Base-by-base conservation (phyloP, 1,284 basidiomycete genomes). In the Gastroboletus turbinatus region DNA sequence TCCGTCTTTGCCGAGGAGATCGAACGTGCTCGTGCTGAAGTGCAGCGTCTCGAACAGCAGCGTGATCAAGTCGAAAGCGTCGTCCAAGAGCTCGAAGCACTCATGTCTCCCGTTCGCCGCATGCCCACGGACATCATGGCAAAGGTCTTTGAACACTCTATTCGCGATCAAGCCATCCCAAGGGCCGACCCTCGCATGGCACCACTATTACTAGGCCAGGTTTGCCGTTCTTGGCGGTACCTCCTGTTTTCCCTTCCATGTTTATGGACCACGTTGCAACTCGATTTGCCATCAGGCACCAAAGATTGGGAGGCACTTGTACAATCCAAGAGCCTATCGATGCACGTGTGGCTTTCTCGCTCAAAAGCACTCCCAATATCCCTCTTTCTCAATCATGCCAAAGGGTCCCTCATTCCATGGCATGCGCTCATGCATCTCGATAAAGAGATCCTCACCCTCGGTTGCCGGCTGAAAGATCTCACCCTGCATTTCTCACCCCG, bases 21-120 rank as follows among this genome's bases (percentile, higher is more conserved):
- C 29, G 65, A 64, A 10, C 48, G 32, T n/a, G 67, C 61, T 0
- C 65, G 71, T 29, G 63, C 55, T 1, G 52, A 58, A 17, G 33
- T 71, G 4, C 43, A 4, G 0, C 46, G 38, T 32, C 67, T 73
- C 23, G 67, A 73, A 27, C 46, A 36, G 0, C 56, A 59, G 21
- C 59, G 62, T 4, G 50, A 52, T 4, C 42, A 46, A 0, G 50
- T 63, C 19, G 33, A 52, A 7, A 40, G 5, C 19, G 39, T 71
- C 52, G 57, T 69, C 17, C 55, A 57, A 1, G 63, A 73, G 44
- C 61, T 72, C 44, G 58, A 71, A 27, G 68, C 71, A 0, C 63
- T 72, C 36, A 16, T 67, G 19, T 66, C 71, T 7, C 71, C 68
- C 49, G 55, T 71, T 5, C 71, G 67, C 29, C 71, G 71, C 49